Evolutionary conservation across 257 asterid species (phyloP), one percentile per base, ranked within the genome.

Genomic region (Asclepias syriaca): DNA sequence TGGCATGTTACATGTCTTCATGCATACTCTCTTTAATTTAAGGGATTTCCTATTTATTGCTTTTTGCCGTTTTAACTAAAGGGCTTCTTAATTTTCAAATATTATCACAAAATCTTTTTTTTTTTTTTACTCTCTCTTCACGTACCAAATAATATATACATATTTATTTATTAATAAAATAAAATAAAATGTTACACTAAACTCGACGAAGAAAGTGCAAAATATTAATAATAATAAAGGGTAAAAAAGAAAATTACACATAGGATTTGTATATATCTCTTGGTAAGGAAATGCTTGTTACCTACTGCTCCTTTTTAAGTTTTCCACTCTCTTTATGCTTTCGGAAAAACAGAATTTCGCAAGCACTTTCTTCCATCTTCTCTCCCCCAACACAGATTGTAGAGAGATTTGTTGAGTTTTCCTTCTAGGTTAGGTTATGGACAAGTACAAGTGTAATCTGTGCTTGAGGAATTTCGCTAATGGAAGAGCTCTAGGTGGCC

Each of bases 401-500:
- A 49, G 48, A 60, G 59, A 71, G 14, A 4, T 32, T 14, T 50
- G 37, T 10, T 10, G 40, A n/a, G 59, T 54, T 32, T 27, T 74
- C 58, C 32, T 65, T 72, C 29, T 73, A n/a, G 63, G 66, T 11
- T 18, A 93, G 66, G 66, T 11, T 18, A 93, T 89, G 98, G 94
- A 89, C 84, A 85, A 78, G n/a, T 85, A 88, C 79, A 85, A 84
- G 71, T 94, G 99, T 84, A 91, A 83, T 45, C 80, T 91, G 43
- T 94, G 99, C 75, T 83, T 71, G 50, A 82, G 89, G 69, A 84
- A 50, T 37, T 94, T 91, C 40, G 80, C 78, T n/a, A 88, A 84
- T 79, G 97, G 98, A 0, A 88, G 87, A 77, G 96, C 98, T 78
- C 68, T 93, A 8, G 98, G 98, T 40, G 96, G 97, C 12, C 98